These are phyloP conservation scores for Cutaneotrichosporon arboriforme DNA, from an alignment of 1,284 basidiomycete species.

Conservation along the genomic window DNA sequence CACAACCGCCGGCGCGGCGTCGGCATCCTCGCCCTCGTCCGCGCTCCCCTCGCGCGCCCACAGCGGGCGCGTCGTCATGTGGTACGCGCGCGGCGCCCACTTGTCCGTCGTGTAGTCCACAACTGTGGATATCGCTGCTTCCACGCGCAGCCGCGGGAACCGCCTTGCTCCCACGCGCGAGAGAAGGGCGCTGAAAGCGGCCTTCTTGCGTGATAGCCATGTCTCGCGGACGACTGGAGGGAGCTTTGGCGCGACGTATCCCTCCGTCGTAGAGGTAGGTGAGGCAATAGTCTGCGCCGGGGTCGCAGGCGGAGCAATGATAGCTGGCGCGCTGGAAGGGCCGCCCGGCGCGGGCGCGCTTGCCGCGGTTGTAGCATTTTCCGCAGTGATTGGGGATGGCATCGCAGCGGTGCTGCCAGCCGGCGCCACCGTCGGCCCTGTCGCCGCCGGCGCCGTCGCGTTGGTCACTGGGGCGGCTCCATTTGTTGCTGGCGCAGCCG, in stretches of 20 bases:
- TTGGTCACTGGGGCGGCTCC: no score
- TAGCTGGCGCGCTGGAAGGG: no score
- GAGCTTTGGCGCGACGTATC: not conserved
- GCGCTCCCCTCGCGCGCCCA: conserved; percentile 24
- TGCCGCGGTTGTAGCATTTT: no score
- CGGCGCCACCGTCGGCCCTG: no score
- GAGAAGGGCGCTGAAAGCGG: conserved; percentile 24
- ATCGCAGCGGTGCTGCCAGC: no score
- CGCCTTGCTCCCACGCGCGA: conserved; percentile 19
- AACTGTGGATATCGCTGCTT: conserved; percentile 18
- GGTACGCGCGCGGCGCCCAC: conserved; percentile 36
- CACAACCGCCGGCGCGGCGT: not conserved
- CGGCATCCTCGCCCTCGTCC: conserved; percentile 3
- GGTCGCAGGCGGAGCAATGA: no score
- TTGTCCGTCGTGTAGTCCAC: conserved; percentile 33
- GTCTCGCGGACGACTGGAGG: conserved; percentile 14
- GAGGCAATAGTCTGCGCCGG: not conserved
- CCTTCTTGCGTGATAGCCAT: conserved; percentile 21
- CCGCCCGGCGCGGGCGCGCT: no score
- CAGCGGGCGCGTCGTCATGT: conserved; percentile 36
- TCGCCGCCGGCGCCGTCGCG: no score
- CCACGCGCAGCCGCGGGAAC: conserved; percentile 27
- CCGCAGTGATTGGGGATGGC: no score
- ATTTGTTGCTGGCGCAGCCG: no score
- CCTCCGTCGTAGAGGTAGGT: not conserved